Base-by-base conservation (phyloP, 192 early-diverging fungal genomes). In the Gryganskiella cystojenkinii region DNA sequence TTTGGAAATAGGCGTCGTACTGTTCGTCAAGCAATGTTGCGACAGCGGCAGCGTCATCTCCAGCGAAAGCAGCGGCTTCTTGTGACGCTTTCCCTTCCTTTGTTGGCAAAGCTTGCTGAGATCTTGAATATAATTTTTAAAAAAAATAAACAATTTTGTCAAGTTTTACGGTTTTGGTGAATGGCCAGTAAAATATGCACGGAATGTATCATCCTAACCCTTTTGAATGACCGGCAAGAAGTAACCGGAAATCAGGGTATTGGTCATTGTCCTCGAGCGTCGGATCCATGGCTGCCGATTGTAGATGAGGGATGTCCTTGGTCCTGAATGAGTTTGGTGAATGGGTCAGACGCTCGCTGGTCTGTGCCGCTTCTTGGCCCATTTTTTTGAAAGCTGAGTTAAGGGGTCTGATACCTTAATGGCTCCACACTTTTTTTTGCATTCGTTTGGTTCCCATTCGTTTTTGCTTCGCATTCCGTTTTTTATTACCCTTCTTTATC, bases 231-330 rank as follows among this genome's bases (percentile, higher is more conserved):
- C 37, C 37, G 20, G 19, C 52, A n/a, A 76, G 25, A 4, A 76
- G 55, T 4, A 63, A 28, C 22, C 73, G 57, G 45, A 76, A 76
- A 35, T 76, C 73, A 14, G 73, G 73, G 56, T 76, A 64, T 28
- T 68, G 73, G 57, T 76, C 73, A 43, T 59, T 56, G 60, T 76
- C 73, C 30, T 76, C 73, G 5, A 13, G 5, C 7, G 37, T 40
- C 7, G 37, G 37, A 40, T 40, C 37, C 37, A 13, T 13, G 37
- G 13, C 13, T 13, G 37, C 5, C 37, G 13, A 9, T 5, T 40
- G 7, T 5, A 13, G 37, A 40, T 40, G 37, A 13, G 13, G 13
- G 37, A 40, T 40, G 37, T 13, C n/a, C n/a, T n/a, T n/a, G n/a
- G n/a, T 40, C 7, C 7, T 13, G 37, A 40, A 40, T 9, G 13